Base-by-base conservation (phyloP, 805 yeast genomes). In the Candida bentonensis region DNA sequence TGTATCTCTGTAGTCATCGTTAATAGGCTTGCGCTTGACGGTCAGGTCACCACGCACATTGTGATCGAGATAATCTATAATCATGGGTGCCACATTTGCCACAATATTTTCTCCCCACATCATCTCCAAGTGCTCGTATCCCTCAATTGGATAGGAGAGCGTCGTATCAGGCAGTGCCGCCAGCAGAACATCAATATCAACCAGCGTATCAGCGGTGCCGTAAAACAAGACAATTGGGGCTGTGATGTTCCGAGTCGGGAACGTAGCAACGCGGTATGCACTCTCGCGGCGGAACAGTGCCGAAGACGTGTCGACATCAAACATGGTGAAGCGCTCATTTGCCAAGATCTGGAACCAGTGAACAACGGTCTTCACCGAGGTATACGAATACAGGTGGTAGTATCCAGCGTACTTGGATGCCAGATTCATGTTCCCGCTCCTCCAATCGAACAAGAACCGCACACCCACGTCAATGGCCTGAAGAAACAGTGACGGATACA, bases 261-360 rank as follows among this genome's bases (percentile, higher is more conserved):
- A 79, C 28, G 70, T 72, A 15, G 74, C 73, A 36, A 68, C 76
- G 48, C 70, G 68, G 55, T 72, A 72, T 42, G 64, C 67, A 43
- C 64, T 62, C 22, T 46, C 48, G 28, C 53, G 55, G 47, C 58
- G 59, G 47, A 63, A 61, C 25, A 56, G 51, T 3, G 43, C n/a
- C 13, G 44, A 42, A 2, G 15, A 48, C 21, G 11, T 66, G 49
- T 85, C 95, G 48, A 86, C 95, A 55, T 83, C 92, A 62, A 78
- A 89, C 95, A 92, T 82, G 60, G 88, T 95, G 60, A 89, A 88
- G 41, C 74, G 71, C 40, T 74, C 75, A 4, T 82, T 70, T 43
- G 80, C 70, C 49, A 89, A 83, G 44, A 89, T 88, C 62, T 86
- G 95, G 55, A 86, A 85, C 96, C 96, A 86, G 62, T 86, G 96